A percentile compares a stretch with the other conserved stretches of the same genome.
Evolutionary conservation across 306 rosid genomes (phyloP).

Genomic region (Castanopsis chinensis): DNA sequence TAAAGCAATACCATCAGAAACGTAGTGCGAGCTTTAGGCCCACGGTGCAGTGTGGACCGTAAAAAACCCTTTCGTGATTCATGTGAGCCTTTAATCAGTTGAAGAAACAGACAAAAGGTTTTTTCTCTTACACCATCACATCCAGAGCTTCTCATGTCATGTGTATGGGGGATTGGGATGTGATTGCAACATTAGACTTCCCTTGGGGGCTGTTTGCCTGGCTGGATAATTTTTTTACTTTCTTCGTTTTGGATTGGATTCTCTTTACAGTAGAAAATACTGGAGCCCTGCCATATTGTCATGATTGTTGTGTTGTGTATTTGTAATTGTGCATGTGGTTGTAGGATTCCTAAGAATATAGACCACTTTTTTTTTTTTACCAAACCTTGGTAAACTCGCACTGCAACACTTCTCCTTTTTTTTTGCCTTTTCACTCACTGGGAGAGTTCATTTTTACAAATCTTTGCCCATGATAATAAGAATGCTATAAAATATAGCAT

Average conservation of each 20-base stretch:
- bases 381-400: background rate
- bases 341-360: background rate
- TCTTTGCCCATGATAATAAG: too few relatives aligned
- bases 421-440: too few relatives aligned
- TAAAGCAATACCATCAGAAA: constrained; percentile 1
- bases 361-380: background rate
- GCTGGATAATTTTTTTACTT: background rate
- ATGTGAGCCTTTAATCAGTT: constrained; percentile 6
- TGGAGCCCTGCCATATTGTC: background rate
- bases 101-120: constrained; percentile 7
- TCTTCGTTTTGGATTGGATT: background rate
- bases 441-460: too few relatives aligned
- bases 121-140: background rate
- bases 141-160: background rate
- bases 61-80: background rate
- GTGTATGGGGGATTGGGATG: background rate
- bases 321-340: too few relatives aligned
- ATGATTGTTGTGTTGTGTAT: background rate
- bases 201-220: background rate
- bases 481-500: too few relatives aligned
- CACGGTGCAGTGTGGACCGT: background rate
- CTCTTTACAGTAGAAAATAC: background rate
- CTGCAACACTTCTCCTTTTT: background rate
- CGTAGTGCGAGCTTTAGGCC: constrained; percentile 9
- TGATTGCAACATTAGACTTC: background rate